Base-by-base conservation (phyloP, 192 early-diverging fungal species). In the Linnemannia elongata region DNA sequence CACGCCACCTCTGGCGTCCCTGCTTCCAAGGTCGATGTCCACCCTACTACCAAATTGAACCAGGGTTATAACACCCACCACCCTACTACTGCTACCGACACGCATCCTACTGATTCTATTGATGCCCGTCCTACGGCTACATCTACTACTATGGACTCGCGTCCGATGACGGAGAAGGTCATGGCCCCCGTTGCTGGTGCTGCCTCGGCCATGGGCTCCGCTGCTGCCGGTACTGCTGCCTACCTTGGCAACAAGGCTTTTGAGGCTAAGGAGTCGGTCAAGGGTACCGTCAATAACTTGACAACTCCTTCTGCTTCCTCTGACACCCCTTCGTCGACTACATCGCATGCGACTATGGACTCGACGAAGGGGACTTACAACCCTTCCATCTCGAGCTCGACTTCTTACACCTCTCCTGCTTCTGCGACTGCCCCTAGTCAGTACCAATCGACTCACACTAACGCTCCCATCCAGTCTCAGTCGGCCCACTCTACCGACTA, bases 11-110 rank as follows among this genome's bases (percentile, higher is more conserved):
- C 44, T 17, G 81, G 75, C 4, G 57, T 42, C 18, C 75, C 69
- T 13, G 75, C 66, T 17, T 35, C 36, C 74, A 77, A 72, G 30
- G 39, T 72, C 7, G 81, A 76, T 76, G 81, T 57, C 24, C 63
- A 42, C 39, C 75, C 75, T 3, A 76, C 75, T 0, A 76, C 60
- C 2, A 76, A 69, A 9, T 33, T 63, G 47, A 76, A 77, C 39
- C 63, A 82, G 18, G 81, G 81, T 9, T 45, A 71, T 30, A 49
- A 72, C 52, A 57, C 10, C 10, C 63, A 36, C 35, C 39, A 71
- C 4, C 2, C 75, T 24, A 44, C 6, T 10, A 63, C 27, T 6
- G 9, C 78, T 24, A 73, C n/a, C 24, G 35, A 69, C 36, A 2
- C 70, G 0, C n/a, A 1, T 24, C 75, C 30, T 9, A 18, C 1